Percentiles rank a stretch among this genome's conserved stretches.
Conservation (phyloP, 2,329 filamentous ascomycete species). For the Dryadomyces quercivorus region DNA sequence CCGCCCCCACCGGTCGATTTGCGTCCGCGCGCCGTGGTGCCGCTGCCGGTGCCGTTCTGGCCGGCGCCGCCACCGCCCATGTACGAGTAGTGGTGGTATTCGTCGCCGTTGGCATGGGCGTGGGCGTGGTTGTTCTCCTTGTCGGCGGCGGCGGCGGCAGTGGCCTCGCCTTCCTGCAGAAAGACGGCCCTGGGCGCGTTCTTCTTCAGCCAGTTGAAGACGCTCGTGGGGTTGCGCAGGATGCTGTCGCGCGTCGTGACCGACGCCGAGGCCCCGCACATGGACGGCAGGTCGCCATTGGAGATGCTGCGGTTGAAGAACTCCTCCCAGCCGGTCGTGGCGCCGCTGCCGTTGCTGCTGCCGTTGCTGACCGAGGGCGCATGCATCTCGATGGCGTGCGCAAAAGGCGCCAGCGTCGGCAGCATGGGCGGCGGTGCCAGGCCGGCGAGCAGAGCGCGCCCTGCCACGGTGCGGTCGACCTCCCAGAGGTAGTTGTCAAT, state of each 20-base stretch:
- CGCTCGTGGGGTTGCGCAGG: slow-evolving; percentile 73
- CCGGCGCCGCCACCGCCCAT: slow-evolving; percentile 16
- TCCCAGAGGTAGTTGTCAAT: slow-evolving; percentile 62
- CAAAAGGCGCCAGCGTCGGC: slow-evolving; percentile 39
- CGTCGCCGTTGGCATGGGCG: slow-evolving; percentile 19
- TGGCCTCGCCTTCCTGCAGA: slow-evolving; percentile 58
- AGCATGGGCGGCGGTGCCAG: slow-evolving; percentile 21
- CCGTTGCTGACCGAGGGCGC: slow-evolving; percentile 3
- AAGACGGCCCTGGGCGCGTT: slow-evolving; percentile 69
- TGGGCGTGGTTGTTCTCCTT: slow-evolving; percentile 15
- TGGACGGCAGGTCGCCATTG: slow-evolving; percentile 21
- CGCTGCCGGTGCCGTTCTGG: slow-evolving; percentile 2
- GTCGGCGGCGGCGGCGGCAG: slow-evolving; percentile 18
- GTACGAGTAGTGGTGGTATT: slow-evolving; percentile 15
- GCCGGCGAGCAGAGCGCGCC: slow-evolving; percentile 25
- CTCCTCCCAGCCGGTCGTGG: slow-evolving; percentile 19
- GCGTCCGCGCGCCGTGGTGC: slow-evolving; percentile 2
- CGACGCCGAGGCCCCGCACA: slow-evolving; percentile 22
- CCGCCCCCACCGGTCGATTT: slow-evolving; percentile 11
- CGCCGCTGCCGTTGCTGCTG: slow-evolving; percentile 3
- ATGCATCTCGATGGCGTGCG: slow-evolving; percentile 19
- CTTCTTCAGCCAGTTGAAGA: slow-evolving; percentile 89
- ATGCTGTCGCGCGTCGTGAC: slow-evolving; percentile 35
- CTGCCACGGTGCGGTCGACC: slow-evolving; percentile 40
- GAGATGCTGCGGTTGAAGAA: slow-evolving; percentile 21